These are phyloP conservation scores for Boletus fagicola DNA, from an alignment of 768 basidiomycete genomes.

Conservation along the genomic window DNA sequence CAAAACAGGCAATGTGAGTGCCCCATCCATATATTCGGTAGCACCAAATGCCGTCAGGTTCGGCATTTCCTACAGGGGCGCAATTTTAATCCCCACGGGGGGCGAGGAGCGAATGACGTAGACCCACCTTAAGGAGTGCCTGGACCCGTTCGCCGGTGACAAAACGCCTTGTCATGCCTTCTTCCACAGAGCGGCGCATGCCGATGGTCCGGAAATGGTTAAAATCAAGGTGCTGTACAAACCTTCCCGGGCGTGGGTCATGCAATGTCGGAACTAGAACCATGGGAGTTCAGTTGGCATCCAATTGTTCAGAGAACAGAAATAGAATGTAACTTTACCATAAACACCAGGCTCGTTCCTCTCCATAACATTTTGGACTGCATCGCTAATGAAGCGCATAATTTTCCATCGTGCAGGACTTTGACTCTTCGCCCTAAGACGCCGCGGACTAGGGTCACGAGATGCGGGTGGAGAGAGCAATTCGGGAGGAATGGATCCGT, in stretches of 20 bases:
- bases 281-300: constrained; percentile 2
- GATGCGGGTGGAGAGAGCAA: constrained; percentile 77
- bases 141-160: constrained; percentile 88
- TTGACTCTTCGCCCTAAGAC: constrained; percentile 72
- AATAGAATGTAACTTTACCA: constrained; percentile 42
- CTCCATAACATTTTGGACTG: constrained; percentile 69
- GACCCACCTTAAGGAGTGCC: constrained; percentile 68
- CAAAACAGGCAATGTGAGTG: constrained; percentile 79
- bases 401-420: constrained; percentile 85
- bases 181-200: constrained; percentile 88
- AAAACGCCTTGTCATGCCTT: constrained; percentile 85
- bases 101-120: constrained; percentile 2
- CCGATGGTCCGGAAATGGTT: constrained; percentile 97
- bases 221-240: constrained; percentile 87
- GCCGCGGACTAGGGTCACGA: constrained; percentile 78
- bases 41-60: constrained; percentile 88
- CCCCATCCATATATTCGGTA: constrained; percentile 98
- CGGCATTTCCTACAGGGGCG: constrained; percentile 69
- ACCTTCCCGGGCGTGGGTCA: constrained; percentile 74
- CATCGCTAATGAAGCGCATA: constrained; percentile 73
- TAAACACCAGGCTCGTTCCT: constrained; percentile 66
- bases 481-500: constrained; percentile 69
- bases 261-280: constrained; percentile 60
- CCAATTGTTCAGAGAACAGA: constrained; percentile 1
- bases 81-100: constrained; percentile 2